These are phyloP conservation scores for Chytriomyces sp. DNA, from an alignment of 192 early-diverging fungal genomes.

Conservation along the genomic window DNA sequence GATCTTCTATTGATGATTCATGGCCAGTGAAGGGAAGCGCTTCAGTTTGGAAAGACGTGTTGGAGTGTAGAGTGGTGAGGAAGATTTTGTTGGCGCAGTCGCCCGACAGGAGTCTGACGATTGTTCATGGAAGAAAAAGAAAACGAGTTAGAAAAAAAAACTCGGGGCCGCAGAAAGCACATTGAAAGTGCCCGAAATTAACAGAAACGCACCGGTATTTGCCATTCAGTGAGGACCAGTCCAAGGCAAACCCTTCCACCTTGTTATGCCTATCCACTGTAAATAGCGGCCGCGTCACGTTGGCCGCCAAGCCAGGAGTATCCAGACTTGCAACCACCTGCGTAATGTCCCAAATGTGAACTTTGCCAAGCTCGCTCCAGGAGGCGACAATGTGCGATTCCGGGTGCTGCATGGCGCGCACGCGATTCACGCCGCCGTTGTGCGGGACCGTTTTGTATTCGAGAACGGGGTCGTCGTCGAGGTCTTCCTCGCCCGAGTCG, in stretches of 20 bases:
- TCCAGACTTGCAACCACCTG: conserved; percentile 75
- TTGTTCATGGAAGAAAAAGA: neutral
- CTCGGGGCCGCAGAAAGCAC: no score
- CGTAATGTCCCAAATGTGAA: conserved; percentile 89
- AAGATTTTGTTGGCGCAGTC: conserved; percentile 81
- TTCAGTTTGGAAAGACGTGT: conserved; percentile 71
- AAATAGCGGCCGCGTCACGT: conserved; percentile 73
- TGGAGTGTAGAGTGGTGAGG: conserved; percentile 70
- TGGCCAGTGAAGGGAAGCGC: conserved; percentile 80
- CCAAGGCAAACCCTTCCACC: conserved; percentile 94
- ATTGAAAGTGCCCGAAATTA: conserved; percentile 11
- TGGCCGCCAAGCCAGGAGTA: conserved; percentile 70
- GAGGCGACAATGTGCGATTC: conserved; percentile 83
- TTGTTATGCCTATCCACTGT: conserved; percentile 80
- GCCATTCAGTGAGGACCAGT: conserved; percentile 73
- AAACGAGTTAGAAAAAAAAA: neutral
- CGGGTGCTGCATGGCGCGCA: conserved; percentile 77
- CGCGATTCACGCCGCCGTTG: conserved; percentile 88
- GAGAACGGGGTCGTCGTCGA: conserved; percentile 94
- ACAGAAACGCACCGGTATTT: conserved; percentile 20
- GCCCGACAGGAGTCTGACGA: conserved; percentile 76
- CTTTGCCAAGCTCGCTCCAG: conserved; percentile 95
- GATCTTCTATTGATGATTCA: conserved; percentile 85
- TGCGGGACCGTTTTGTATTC: conserved; percentile 84
- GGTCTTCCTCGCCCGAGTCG: conserved; percentile 78